Conservation (phyloP, 164 flowering plant species). For the Cinnamomum chago region DNA sequence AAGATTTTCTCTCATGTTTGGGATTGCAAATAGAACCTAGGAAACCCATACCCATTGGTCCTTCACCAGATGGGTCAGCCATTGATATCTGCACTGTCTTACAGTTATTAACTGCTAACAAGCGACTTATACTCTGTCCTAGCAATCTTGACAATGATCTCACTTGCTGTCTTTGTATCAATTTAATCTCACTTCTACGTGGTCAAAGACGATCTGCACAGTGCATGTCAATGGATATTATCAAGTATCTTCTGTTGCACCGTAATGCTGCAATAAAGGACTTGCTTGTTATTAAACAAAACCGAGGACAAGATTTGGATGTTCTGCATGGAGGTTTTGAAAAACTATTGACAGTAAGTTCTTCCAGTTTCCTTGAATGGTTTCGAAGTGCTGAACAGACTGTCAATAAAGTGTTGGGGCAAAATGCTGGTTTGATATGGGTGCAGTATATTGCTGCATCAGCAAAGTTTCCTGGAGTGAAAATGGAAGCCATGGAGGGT, state of each 20-base stretch:
- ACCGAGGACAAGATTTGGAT: constrained; percentile 74
- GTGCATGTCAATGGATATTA: constrained; percentile 64
- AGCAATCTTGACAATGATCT: constrained; percentile 86
- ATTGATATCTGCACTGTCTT: constrained; percentile 68
- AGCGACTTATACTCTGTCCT: constrained; percentile 80
- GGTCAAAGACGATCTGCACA: constrained; percentile 58
- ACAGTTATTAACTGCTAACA: constrained; percentile 84
- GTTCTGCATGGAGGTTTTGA: constrained; percentile 95
- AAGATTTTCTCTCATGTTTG: constrained; percentile 60
- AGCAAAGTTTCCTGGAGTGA: constrained; percentile 85
- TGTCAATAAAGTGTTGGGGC: constrained; percentile 79
- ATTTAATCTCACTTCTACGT: constrained; percentile 72
- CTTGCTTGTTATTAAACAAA: constrained; percentile 79
- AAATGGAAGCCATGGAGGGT: constrained; percentile 85
- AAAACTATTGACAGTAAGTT: constrained; percentile 63
- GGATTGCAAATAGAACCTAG: constrained; percentile 66
- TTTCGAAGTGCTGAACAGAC: constrained; percentile 58
- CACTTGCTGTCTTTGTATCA: constrained; percentile 82
- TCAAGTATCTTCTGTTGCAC: constrained; percentile 84
- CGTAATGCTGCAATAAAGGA: constrained; percentile 86
- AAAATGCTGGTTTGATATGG: constrained; percentile 92
- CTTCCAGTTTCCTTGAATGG: constrained; percentile 73
- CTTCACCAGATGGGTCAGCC: constrained; percentile 48
- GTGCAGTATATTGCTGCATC: constrained; percentile 86
- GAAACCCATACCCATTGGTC: constrained; percentile 27